Evolutionary conservation across 768 basidiomycete genomes (phyloP).

Genomic region (Auricularia sp.): DNA sequence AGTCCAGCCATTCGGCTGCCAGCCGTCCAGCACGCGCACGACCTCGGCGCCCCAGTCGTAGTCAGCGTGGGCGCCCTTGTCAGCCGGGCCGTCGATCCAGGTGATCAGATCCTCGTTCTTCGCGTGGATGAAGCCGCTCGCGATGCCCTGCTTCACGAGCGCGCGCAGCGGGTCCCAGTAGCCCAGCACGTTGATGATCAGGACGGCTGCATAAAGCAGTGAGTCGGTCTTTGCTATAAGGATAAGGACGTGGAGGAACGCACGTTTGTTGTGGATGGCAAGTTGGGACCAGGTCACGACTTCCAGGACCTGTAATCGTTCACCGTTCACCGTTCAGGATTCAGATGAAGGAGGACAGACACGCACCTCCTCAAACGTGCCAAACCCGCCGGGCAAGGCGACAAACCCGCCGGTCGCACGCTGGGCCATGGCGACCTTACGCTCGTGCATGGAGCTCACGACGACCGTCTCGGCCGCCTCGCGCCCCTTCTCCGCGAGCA

Average conservation of each 20-base stretch:
- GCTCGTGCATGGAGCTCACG: constrained; percentile 77
- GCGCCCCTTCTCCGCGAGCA: constrained; percentile 14
- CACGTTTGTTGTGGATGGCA: constrained; percentile 78
- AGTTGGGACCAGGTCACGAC: constrained; percentile 93
- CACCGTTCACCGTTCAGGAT: not conserved
- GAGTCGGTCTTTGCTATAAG: not conserved
- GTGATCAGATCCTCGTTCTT: constrained; percentile 51
- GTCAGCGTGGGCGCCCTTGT: constrained; percentile 38
- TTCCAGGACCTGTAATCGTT: constrained; percentile 56
- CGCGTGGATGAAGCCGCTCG: constrained; percentile 65
- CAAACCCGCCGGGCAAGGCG: constrained; percentile 86
- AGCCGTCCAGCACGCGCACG: constrained; percentile 50
- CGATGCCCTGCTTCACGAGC: constrained; percentile 57
- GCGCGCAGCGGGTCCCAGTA: constrained; percentile 79
- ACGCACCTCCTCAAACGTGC: constrained; percentile 85
- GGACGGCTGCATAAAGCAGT: constrained; percentile 46
- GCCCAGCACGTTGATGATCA: constrained; percentile 75
- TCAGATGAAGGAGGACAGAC: constrained; percentile 1
- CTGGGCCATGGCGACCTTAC: constrained; percentile 86
- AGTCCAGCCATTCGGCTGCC: constrained; percentile 30
- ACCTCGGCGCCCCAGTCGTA: constrained; percentile 77
- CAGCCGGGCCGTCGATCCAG: constrained; percentile 66
- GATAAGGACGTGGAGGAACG: constrained; percentile 14
- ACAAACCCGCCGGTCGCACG: constrained; percentile 66
- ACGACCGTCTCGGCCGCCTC: constrained; percentile 30